Evolutionary conservation across 2,329 filamentous ascomycete genomes (phyloP).

Genomic region (Dactylellina cionopaga): DNA sequence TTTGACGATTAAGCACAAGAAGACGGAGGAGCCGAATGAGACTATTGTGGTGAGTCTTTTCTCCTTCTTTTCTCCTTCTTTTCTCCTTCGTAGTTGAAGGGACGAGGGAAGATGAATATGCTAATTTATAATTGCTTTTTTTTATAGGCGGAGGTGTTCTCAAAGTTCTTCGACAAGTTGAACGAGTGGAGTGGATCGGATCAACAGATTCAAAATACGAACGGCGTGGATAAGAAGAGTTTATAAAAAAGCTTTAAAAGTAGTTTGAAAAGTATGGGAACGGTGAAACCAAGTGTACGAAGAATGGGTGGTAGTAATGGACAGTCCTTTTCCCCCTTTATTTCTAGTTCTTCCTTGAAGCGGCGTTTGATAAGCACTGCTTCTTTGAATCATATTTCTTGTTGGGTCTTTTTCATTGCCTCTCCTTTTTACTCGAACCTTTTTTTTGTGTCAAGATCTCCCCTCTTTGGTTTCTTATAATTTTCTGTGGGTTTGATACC

Average conservation of each 20-base stretch:
- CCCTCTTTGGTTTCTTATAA: background rate
- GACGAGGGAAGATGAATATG: conserved; percentile 5
- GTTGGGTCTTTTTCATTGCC: conserved; percentile 25
- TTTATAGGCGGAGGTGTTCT: conserved; percentile 43
- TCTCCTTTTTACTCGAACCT: background rate
- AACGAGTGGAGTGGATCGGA: conserved; percentile 33
- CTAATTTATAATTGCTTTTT: too few species aligned
- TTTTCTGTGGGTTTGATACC: background rate
- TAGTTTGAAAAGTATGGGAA: background rate
- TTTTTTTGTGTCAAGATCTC: background rate
- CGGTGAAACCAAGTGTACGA: too few species aligned
- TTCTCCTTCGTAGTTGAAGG: background rate
- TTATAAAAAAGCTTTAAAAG: background rate
- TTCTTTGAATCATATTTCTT: conserved; percentile 10
- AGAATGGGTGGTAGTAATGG: too few species aligned
- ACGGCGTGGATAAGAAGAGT: conserved; percentile 36
- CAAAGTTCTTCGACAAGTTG: conserved; percentile 39
- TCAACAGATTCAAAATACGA: conserved; percentile 4
- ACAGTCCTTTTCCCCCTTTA: conserved; percentile 1
- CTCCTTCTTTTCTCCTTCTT: background rate
- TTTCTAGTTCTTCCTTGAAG: conserved; percentile 1
- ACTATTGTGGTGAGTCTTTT: conserved; percentile 46
- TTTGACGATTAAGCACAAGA: conserved; percentile 86
- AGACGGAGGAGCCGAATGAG: conserved; percentile 44
- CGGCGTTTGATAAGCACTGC: background rate